Base-by-base conservation (phyloP, 495 filamentous ascomycete genomes). In the Chaetomium tenue region DNA sequence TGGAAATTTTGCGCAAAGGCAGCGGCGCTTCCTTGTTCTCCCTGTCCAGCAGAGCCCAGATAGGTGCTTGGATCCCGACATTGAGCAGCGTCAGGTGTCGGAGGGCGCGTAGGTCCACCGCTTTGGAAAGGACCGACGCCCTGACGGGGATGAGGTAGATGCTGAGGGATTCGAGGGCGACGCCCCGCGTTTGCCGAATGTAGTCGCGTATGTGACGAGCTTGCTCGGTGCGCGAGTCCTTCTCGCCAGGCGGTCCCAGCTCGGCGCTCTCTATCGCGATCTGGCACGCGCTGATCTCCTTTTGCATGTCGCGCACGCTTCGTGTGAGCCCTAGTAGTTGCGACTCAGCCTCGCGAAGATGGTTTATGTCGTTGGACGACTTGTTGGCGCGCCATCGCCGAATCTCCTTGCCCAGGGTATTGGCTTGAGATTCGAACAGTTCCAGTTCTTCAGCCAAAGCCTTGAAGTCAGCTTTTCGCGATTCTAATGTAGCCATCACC, bases 141-240 rank as follows among this genome's bases (percentile, higher is more conserved):
- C 80, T 83, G 60, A 85, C 73, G 0, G 86, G 86, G 30, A 89
- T 78, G 50, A 84, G 80, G 64, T 86, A 78, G 39, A 89, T 76
- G 47, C 77, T 74, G 5, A 89, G 74, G 20, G 73, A 76, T 44
- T 81, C 68, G 2, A 89, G 76, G 3, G 79, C 69, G 9, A 87
- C 72, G 2, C 86, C 86, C 61, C 85, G 75, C 15, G 82, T 85
- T 0, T 70, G 67, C 23, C 83, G 77, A 40, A 83, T 63, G 70
- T 87, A 88, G 23, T 83, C 79, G 37, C 70, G 78, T 67, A 81
- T 78, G 7, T 55, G 58, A 16, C 60, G 66, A n/a, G 58, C 58
- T 23, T 68, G 72, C 3, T 55, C 61, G 26, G 39, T 48, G 11
- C 66, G 55, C 60, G 22, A 23, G 55, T 11, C 39, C 37, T 23